These are phyloP conservation scores for Dissophora ornata DNA, from an alignment of 192 early-diverging fungal genomes.

Conservation along the genomic window DNA sequence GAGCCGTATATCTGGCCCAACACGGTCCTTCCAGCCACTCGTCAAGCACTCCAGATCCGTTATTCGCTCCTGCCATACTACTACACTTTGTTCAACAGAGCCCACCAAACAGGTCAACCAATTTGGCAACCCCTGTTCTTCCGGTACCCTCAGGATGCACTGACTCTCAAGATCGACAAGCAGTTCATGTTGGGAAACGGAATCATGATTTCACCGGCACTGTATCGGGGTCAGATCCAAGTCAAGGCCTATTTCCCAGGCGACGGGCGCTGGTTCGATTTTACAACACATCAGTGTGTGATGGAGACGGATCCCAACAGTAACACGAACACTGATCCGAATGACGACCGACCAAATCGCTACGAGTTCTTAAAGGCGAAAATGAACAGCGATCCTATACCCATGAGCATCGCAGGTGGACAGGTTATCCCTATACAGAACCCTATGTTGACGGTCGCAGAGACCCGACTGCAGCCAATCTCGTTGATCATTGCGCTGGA, in stretches of 20 bases:
- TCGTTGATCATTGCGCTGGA: slow-evolving; percentile 68
- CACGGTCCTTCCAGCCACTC: slow-evolving; percentile 64
- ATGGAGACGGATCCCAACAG: slow-evolving; percentile 25
- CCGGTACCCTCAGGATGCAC: slow-evolving; percentile 54
- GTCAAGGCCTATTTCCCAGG: slow-evolving; percentile 73
- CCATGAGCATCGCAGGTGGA: slow-evolving; percentile 72
- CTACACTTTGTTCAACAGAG: slow-evolving; percentile 66
- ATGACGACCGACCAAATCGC: slow-evolving; percentile 5
- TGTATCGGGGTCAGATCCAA: slow-evolving; percentile 55
- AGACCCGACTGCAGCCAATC: slow-evolving; percentile 56
- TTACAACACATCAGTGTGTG: slow-evolving; percentile 53
- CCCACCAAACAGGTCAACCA: slow-evolving; percentile 63
- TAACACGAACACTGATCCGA: background rate
- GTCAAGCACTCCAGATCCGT: slow-evolving; percentile 63
- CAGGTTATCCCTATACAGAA: slow-evolving; percentile 64
- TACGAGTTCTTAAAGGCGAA: slow-evolving; percentile 56
- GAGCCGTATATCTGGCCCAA: slow-evolving; percentile 70
- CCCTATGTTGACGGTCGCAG: slow-evolving; percentile 60
- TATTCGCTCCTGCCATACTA: slow-evolving; percentile 72
- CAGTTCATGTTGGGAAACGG: slow-evolving; percentile 71
- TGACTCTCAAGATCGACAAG: slow-evolving; percentile 57
- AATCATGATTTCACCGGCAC: slow-evolving; percentile 71
- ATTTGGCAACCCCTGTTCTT: slow-evolving; percentile 69
- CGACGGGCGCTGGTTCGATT: slow-evolving; percentile 72
- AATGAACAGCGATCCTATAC: slow-evolving; percentile 64